Evolutionary conservation across 345 rosid species (phyloP).

Genomic region (Arabidopsis arenosa): DNA sequence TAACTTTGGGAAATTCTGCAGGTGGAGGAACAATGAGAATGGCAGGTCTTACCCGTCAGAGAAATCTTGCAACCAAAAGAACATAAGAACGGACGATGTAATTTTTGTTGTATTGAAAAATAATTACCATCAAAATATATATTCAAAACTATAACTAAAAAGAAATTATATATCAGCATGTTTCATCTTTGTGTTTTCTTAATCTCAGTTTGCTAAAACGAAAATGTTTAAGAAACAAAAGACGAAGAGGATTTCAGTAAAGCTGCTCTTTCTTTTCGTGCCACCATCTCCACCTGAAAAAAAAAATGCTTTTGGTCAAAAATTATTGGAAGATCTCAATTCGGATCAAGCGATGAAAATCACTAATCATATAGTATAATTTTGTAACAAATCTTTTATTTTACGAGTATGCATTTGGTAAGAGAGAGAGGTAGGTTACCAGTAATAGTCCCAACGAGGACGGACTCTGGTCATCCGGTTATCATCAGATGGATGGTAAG

Average conservation of each 20-base stretch:
- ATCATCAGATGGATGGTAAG: conserved; percentile 61
- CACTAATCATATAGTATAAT: background rate
- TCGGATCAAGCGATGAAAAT: background rate
- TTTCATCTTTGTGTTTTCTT: background rate
- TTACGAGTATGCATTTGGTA: background rate
- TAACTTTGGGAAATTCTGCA: conserved; percentile 17
- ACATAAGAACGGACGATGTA: background rate
- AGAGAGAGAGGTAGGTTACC: conserved; percentile 48
- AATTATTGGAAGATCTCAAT: background rate
- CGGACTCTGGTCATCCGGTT: conserved; percentile 80
- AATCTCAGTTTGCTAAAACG: background rate
- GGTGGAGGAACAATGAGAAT: conserved; percentile 47
- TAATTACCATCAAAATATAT: background rate
- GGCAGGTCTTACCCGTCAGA: conserved; percentile 42
- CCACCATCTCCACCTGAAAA: conserved; percentile 90
- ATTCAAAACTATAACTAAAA: no score
- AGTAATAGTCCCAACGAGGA: conserved; percentile 81
- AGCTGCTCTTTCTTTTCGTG: conserved; percentile 69
- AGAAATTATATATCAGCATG: background rate
- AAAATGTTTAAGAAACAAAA: background rate
- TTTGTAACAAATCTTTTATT: conserved; percentile 5
- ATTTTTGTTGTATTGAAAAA: conserved; percentile 5
- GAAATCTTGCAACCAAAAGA: conserved; percentile 39
- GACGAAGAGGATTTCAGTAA: conserved; percentile 47
- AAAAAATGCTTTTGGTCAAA: background rate